Evolutionary conservation across 352 stramenopile species (phyloP), one percentile per base, ranked within the genome.

Genomic region (Phytophthora crassamura): DNA sequence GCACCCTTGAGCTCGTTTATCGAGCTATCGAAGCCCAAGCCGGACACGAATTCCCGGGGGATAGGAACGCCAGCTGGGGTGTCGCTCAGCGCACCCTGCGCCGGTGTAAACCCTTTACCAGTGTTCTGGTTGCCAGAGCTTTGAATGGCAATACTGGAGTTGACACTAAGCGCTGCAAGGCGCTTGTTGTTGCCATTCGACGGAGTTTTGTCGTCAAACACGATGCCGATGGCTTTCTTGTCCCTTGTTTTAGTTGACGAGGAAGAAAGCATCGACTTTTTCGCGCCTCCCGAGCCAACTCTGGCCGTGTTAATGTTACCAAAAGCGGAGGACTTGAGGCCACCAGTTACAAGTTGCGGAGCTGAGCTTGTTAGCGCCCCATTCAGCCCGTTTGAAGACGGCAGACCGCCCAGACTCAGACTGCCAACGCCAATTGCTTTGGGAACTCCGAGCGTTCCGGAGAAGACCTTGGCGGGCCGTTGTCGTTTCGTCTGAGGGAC

Each of bases 1-100:
- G 3, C 15, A 3, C 47, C 53, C 18, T 38, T 59, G 7, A 10
- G 7, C 9, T 20, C 43, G 30, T 34, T n/a, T 28, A 14, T 15
- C 9, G 57, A 15, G 43, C 3, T 40, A 7, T 67, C 60, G 15
- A 70, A 47, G 5, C 60, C 60, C 39, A 54, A 43, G 0, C 66
- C 66, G 16, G 66, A 70, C 30, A 74, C 36, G 36, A 46, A 74
- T 20, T 66, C 52, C 28, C 48, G 59, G 4, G 45, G 39, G 3
- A 9, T 41, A 28, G 30, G 15, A 12, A 34, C 10, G 15, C 12
- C 48, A 16, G 20, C 18, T 8, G 62, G 28, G 5, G 14, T 22
- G 18, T 49, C 15, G 15, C 30, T 57, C 22, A 25, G 22, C 22
- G 22, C 22, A 3, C 22, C 22, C 2, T 25, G 22, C 22, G 22